A percentile compares a stretch with the other conserved stretches of the same genome.
Evolutionary conservation across 768 basidiomycete species (phyloP).

Genomic region (Glaciozyma martinii): DNA sequence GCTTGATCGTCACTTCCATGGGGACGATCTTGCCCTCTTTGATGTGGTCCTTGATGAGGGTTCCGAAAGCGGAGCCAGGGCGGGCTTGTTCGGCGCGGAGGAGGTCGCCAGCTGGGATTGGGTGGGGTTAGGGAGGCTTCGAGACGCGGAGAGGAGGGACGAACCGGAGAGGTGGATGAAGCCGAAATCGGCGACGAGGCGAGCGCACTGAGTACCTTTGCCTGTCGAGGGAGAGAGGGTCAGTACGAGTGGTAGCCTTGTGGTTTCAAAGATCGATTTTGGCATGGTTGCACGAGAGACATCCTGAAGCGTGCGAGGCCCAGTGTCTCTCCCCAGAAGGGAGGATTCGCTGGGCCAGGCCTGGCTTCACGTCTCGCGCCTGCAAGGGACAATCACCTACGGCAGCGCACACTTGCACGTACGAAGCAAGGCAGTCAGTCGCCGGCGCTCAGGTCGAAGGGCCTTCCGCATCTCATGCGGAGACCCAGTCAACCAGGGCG

Average conservation of each 20-base stretch:
- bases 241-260: not conserved
- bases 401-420: too few relatives aligned
- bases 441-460: too few relatives aligned
- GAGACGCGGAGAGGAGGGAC: constrained; percentile 26
- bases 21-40: constrained; percentile 88
- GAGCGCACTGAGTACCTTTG: constrained; percentile 89
- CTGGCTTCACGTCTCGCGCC: too few relatives aligned
- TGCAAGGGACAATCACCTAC: too few relatives aligned
- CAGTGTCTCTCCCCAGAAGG: too few relatives aligned
- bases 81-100: constrained; percentile 87
- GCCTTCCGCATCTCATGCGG: too few relatives aligned
- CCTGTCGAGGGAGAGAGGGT: constrained; percentile 45
- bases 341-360: too few relatives aligned
- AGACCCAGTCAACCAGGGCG: too few relatives aligned
- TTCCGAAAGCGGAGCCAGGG: constrained; percentile 50
- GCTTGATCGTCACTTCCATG: constrained; percentile 90
- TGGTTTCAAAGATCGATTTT: too few relatives aligned
- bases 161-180: constrained; percentile 90
- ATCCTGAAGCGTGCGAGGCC: too few relatives aligned
- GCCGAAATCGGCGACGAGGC: constrained; percentile 69
- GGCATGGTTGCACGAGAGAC: too few relatives aligned
- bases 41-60: constrained; percentile 78
- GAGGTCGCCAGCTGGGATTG: constrained; percentile 79
- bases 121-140: not conserved
- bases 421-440: too few relatives aligned